Conservation (phyloP, 192 early-diverging fungal genomes). For the Spizellomyces sp. region DNA sequence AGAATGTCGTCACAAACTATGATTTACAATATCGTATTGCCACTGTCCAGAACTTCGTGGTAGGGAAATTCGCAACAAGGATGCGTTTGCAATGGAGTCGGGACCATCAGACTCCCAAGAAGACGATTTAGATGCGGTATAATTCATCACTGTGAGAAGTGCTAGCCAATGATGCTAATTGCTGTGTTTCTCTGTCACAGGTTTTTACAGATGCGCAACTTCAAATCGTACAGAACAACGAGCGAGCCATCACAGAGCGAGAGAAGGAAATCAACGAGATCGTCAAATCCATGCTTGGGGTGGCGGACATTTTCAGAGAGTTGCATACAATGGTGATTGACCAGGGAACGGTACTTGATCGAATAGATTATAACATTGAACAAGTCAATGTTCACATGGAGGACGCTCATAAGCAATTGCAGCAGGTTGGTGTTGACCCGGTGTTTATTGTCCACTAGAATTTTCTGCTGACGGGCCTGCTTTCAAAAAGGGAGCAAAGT, state of each 20-base stretch:
- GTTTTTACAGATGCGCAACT: constrained; percentile 88
- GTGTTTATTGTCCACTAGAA: neutral
- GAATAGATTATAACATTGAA: constrained; percentile 98
- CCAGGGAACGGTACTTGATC: constrained; percentile 94
- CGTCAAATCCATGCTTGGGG: constrained; percentile 83
- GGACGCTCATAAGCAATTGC: constrained; percentile 80
- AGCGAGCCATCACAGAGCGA: constrained; percentile 74
- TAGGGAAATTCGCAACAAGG: constrained; percentile 42
- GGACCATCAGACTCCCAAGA: constrained; percentile 29
- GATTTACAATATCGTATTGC: constrained; percentile 2
- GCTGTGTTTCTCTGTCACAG: constrained; percentile 35
- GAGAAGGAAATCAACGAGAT: constrained; percentile 94
- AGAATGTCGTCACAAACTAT: neutral
- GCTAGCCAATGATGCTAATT: neutral
- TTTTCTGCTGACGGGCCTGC: neutral
- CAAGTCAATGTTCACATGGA: constrained; percentile 77
- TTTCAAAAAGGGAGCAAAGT: constrained; percentile 66
- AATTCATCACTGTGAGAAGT: constrained; percentile 10
- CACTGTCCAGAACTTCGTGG: constrained; percentile 41
- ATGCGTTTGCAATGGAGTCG: constrained; percentile 32
- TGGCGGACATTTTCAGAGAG: constrained; percentile 91
- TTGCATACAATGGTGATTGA: constrained; percentile 96
- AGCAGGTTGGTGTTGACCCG: constrained; percentile 52
- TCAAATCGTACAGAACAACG: constrained; percentile 73
- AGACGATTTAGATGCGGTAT: constrained; percentile 44